Evolutionary conservation across 2,329 filamentous ascomycete genomes (phyloP).

Genomic region (Myotisia sp.): DNA sequence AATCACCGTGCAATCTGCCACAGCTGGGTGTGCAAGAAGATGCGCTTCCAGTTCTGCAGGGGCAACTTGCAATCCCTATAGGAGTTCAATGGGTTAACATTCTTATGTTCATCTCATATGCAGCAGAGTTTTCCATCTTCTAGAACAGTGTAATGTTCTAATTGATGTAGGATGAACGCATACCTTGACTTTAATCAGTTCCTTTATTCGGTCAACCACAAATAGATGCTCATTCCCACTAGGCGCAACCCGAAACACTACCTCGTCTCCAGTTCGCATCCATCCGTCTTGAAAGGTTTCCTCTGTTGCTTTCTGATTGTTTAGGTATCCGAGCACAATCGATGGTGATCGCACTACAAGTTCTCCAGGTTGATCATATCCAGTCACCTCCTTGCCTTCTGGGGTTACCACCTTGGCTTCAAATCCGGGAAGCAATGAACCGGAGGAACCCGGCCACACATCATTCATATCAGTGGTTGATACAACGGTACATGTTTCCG

Average conservation of each 20-base stretch:
- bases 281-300: conserved; percentile 72
- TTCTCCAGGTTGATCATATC: conserved; percentile 63
- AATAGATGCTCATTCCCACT: conserved; percentile 66
- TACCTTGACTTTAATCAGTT: conserved; percentile 67
- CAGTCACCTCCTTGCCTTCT: conserved; percentile 57
- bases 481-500: conserved; percentile 62
- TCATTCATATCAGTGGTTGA: conserved; percentile 44
- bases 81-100: conserved; percentile 3
- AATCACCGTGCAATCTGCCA: conserved; percentile 69
- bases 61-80: conserved; percentile 64
- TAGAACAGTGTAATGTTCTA: background rate
- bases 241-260: conserved; percentile 49
- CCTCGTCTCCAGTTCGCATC: conserved; percentile 78
- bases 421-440: conserved; percentile 51
- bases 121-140: background rate
- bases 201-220: conserved; percentile 69
- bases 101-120: background rate
- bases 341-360: conserved; percentile 64
- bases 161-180: no score
- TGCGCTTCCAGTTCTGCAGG: conserved; percentile 73
- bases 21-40: conserved; percentile 56
- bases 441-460: conserved; percentile 56
- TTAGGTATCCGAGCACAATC: conserved; percentile 68
- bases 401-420: conserved; percentile 52
- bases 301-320: conserved; percentile 68